Evolutionary conservation across 768 basidiomycete genomes (phyloP).

Genomic region (Infundibulicybe gibba): DNA sequence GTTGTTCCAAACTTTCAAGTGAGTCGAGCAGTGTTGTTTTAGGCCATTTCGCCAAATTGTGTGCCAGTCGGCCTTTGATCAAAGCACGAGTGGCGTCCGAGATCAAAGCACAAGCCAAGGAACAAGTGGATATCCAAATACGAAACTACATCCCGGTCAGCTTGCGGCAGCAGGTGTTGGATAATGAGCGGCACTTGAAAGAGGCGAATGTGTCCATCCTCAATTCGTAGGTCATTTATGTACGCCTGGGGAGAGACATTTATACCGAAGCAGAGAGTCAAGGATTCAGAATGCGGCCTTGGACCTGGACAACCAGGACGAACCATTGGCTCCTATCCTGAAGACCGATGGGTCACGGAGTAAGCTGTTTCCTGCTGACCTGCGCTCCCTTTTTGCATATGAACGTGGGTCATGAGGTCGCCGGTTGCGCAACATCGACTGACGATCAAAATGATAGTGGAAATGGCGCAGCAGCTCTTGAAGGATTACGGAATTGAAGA

Average conservation of each 20-base stretch:
- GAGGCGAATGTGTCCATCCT: constrained; percentile 39
- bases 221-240: constrained; percentile 46
- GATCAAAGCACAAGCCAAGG: constrained; percentile 36
- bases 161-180: constrained; percentile 37
- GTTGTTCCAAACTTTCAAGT: not conserved
- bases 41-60: not conserved
- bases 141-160: constrained; percentile 43
- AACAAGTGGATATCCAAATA: constrained; percentile 47
- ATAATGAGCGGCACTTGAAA: constrained; percentile 38
- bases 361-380: constrained; percentile 42
- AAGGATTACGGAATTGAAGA: constrained; percentile 46
- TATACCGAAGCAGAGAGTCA: constrained; percentile 33
- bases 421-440: not conserved
- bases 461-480: constrained; percentile 35
- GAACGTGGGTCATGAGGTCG: constrained; percentile 35
- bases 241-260: not conserved
- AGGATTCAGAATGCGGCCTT: constrained; percentile 45
- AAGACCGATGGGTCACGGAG: constrained; percentile 46
- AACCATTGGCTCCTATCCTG: constrained; percentile 42
- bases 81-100: constrained; percentile 35
- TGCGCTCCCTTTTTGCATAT: constrained; percentile 49
- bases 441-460: constrained; percentile 25
- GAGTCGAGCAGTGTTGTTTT: not conserved
- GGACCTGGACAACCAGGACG: constrained; percentile 34
- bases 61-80: constrained; percentile 12